Evolutionary conservation across 148 eudicot genomes (phyloP).

Genomic region (Drosera capensis): DNA sequence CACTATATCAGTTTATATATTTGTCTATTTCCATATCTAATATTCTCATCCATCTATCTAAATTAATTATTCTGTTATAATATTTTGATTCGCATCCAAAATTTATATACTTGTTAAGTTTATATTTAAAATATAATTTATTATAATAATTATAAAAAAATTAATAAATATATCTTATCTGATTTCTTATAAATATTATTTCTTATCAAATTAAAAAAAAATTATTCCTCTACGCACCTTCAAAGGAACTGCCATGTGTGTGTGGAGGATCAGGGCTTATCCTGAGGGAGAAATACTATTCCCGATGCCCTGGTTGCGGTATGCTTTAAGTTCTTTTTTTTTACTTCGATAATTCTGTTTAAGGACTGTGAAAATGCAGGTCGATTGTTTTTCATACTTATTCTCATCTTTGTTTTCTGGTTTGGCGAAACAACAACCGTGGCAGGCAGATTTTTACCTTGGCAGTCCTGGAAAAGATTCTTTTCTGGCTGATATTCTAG

Average conservation of each 20-base stretch:
- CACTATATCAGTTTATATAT: too few species aligned
- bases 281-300: slow-evolving; percentile 62
- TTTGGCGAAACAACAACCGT: background rate
- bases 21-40: too few species aligned
- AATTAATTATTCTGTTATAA: too few species aligned
- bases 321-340: slow-evolving; percentile 4
- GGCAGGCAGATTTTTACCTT: slow-evolving; percentile 89
- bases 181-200: too few species aligned
- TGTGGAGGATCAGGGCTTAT: slow-evolving; percentile 86
- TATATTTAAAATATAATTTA: too few species aligned
- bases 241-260: slow-evolving; percentile 46
- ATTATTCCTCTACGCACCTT: too few species aligned
- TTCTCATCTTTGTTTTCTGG: background rate
- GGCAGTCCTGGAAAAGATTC: slow-evolving; percentile 93
- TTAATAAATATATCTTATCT: too few species aligned
- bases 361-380: background rate
- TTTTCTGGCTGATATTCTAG: slow-evolving; percentile 63
- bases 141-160: too few species aligned
- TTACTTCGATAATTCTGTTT: background rate
- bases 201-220: too few species aligned
- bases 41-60: too few species aligned
- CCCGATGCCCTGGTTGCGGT: slow-evolving; percentile 76
- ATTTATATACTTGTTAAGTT: too few species aligned
- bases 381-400: background rate
- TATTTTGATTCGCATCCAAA: too few species aligned